Base-by-base conservation (phyloP, 345 rosid species). In the Streptanthus diversifolius region DNA sequence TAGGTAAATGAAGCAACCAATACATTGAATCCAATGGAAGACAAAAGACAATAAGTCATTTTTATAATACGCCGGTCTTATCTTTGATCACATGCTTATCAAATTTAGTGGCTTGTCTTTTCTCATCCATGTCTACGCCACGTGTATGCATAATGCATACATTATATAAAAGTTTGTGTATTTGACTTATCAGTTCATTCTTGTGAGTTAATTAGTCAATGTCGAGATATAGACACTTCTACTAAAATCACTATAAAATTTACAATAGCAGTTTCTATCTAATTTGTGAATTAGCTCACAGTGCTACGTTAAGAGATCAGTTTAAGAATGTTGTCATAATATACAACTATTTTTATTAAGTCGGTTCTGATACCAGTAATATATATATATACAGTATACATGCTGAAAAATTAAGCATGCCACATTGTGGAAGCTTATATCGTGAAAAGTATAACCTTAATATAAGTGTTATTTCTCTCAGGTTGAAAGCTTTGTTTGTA, bases 21-120 rank as follows among this genome's bases (percentile, higher is more conserved):
- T 76, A 64, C 76, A 77, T 71, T 77, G 76, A 77, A 77, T 51
- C 53, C 55, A 71, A 51, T 30, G 55, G 22, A 64, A 55, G 72
- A 70, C 53, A 59, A 58, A 44, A 67, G 32, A 75, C 65, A 54
- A 2, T 2, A 54, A 18, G 35, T 37, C 62, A 3, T 13, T 67
- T 70, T 70, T 64, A 56, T 70, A 77, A 77, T 70, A 71, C 76
- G 80, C 80, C 80, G 76, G 68, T 77, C 71, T 65, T 77, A 65
- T 70, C 76, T 57, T 51, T 15, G 32, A 37, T 56, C 80, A 76
- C 80, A 77, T 70, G 76, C 76, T 57, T 57, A 77, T 56, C 66
- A 77, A 77, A 77, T 77, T 77, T 77, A 70, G 75, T 68, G 67
- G 71, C 35, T 77, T 77, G 80, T 77, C 80, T 71, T 77, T 70